Percentiles rank a stretch among this genome's conserved stretches.
Evolutionary conservation across 73 alveolate species (phyloP).

Genomic region (Paramecium sexaurelia): DNA sequence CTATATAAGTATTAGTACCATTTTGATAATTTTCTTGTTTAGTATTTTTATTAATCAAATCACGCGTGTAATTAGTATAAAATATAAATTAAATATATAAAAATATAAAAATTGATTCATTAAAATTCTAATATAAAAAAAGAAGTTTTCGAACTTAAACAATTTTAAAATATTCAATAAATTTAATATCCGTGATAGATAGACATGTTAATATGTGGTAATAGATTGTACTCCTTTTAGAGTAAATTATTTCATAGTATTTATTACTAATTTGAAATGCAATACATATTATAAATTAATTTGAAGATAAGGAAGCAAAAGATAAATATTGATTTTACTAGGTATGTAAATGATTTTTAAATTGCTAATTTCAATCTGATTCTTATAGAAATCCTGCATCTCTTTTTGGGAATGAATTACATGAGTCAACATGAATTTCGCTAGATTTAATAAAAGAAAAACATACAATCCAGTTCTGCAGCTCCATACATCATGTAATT

Average conservation of each 20-base stretch:
- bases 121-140: no score
- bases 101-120: neutral
- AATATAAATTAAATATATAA: neutral
- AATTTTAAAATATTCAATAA: no score
- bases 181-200: no score
- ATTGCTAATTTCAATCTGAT: neutral
- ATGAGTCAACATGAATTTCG: conserved; percentile 50
- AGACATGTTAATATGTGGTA: no score
- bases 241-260: no score
- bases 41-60: conserved; percentile 23
- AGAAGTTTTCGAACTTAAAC: no score
- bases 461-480: conserved; percentile 52
- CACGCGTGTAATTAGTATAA: conserved; percentile 42
- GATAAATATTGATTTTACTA: neutral
- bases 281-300: no score
- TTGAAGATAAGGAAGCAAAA: neutral
- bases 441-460: neutral
- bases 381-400: conserved; percentile 58
- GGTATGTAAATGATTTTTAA: neutral
- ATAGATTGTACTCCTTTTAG: no score
- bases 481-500: conserved; percentile 41
- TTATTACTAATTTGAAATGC: neutral
- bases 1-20: conserved; percentile 3
- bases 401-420: conserved; percentile 24
- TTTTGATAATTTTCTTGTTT: neutral